A percentile compares a stretch with the other conserved stretches of the same genome.
phyloP scores from a whole-genome alignment of 2,329 filamentous ascomycete species.

The Keithomyces neogunnii region DNA sequence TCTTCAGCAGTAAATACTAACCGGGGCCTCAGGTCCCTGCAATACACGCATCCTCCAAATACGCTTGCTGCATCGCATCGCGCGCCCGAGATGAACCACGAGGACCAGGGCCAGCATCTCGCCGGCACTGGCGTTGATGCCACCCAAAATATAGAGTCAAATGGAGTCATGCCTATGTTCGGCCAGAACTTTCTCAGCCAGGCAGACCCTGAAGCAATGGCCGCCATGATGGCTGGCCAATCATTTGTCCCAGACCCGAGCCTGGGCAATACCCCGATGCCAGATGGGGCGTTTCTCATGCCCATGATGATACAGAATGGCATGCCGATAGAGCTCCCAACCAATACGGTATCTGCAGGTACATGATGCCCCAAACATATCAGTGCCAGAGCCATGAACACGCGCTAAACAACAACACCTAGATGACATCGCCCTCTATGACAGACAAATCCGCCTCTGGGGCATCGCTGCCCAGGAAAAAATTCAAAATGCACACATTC shows the following conservation, averaged over 20 bases:
- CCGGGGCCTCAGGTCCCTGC: neutral
- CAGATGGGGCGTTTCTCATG: constrained; percentile 20
- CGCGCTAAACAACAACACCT: neutral
- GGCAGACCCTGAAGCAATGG: constrained; percentile 9
- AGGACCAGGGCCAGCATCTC: constrained; percentile 5
- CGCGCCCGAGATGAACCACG: constrained; percentile 6
- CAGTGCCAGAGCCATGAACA: neutral
- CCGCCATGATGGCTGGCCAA: constrained; percentile 15
- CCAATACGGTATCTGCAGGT: constrained; percentile 26
- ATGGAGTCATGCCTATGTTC: constrained; percentile 5
- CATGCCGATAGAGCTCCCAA: constrained; percentile 10
- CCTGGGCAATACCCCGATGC: constrained; percentile 16
- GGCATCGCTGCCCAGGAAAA: constrained; percentile 91
- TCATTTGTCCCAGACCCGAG: constrained; percentile 17
- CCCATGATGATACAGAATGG: constrained; percentile 23
- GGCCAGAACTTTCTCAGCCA: constrained; percentile 5
- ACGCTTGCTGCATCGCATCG: neutral
- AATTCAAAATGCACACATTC: constrained; percentile 80
- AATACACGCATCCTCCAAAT: neutral
- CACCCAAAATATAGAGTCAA: neutral
- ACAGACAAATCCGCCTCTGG: constrained; percentile 95
- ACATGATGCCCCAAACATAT: neutral
- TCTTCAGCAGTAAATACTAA: too few relatives aligned
- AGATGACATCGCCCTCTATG: constrained; percentile 97
- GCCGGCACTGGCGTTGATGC: neutral